Percentiles rank a stretch among this genome's conserved stretches.
Evolutionary conservation across 345 rosid genomes (phyloP).

Genomic region (Euphorbia tirucalli): DNA sequence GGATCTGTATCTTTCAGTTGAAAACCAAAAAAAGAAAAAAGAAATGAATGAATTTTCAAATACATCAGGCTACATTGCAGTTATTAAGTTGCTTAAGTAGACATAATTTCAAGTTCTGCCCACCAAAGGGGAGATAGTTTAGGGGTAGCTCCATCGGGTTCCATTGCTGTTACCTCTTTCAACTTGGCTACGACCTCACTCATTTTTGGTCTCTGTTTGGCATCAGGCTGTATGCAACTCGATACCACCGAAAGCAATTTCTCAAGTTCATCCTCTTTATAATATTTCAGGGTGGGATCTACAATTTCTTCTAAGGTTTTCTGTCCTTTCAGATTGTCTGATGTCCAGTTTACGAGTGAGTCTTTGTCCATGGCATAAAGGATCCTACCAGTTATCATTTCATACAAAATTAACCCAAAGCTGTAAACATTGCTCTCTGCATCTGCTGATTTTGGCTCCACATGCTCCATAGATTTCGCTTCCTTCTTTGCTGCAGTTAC

Average conservation of each 20-base stretch:
- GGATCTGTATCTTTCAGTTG: conserved; percentile 3
- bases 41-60: neutral
- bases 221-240: conserved; percentile 59
- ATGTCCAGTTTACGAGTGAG: conserved; percentile 47
- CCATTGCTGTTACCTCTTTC: conserved; percentile 65
- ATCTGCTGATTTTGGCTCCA: conserved; percentile 41
- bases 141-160: conserved; percentile 67
- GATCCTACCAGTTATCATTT: conserved; percentile 71
- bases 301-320: too few species aligned
- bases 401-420: conserved; percentile 66
- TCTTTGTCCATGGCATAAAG: conserved; percentile 46
- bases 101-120: conserved; percentile 89
- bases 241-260: conserved; percentile 57
- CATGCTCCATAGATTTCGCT: conserved; percentile 37
- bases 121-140: conserved; percentile 88
- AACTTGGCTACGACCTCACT: conserved; percentile 51
- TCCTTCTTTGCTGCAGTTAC: conserved; percentile 39
- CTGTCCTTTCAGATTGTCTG: too few species aligned
- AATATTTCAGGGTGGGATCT: conserved; percentile 60
- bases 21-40: neutral
- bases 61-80: conserved; percentile 1
- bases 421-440: conserved; percentile 51
- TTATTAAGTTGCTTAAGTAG: conserved; percentile 46
- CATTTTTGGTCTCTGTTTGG: conserved; percentile 56
- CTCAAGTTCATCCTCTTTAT: conserved; percentile 48